Evolutionary conservation across 345 rosid genomes (phyloP).

Genomic region (Tarenaya hassleriana): DNA sequence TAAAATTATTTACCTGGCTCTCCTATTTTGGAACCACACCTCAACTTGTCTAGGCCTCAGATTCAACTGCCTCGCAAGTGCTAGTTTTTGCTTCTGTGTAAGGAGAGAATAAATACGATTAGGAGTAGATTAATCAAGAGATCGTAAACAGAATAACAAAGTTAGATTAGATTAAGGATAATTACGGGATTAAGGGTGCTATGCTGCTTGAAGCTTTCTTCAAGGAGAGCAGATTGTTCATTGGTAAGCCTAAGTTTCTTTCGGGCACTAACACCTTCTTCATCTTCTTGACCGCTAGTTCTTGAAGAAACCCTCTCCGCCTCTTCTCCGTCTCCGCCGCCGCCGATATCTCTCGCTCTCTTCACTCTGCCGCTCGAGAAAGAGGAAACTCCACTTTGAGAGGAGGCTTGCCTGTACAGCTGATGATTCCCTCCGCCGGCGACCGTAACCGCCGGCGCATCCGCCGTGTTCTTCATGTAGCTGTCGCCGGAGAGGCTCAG

Average conservation of each 20-base stretch:
- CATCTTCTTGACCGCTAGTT: slow-evolving; percentile 41
- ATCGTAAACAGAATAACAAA: not conserved
- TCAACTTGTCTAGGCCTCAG: slow-evolving; percentile 94
- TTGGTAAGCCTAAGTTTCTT: slow-evolving; percentile 92
- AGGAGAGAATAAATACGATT: not conserved
- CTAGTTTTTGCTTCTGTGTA: slow-evolving; percentile 79
- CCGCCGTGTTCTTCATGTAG: slow-evolving; percentile 20
- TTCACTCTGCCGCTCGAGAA: slow-evolving; percentile 46
- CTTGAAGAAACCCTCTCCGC: slow-evolving; percentile 30
- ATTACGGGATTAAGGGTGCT: slow-evolving; percentile 92
- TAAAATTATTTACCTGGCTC: slow-evolving; percentile 69
- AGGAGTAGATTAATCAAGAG: slow-evolving; percentile 5
- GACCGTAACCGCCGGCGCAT: slow-evolving; percentile 11
- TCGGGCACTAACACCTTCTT: slow-evolving; percentile 55
- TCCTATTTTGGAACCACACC: slow-evolving; percentile 98
- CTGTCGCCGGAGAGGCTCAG: slow-evolving; percentile 46
- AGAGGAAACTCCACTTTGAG: slow-evolving; percentile 54
- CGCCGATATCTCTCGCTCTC: slow-evolving; percentile 51
- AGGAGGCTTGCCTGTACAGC: slow-evolving; percentile 46
- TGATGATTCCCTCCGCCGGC: slow-evolving; percentile 18
- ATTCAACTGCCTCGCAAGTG: slow-evolving; percentile 79
- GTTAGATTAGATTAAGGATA: not conserved
- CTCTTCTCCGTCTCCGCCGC: slow-evolving; percentile 35
- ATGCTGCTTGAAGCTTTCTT: slow-evolving; percentile 91
- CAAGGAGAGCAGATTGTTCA: slow-evolving; percentile 85